These are phyloP conservation scores for Saccharomyces hybrid DNA, from an alignment of 1,139 yeast species.

Conservation along the genomic window DNA sequence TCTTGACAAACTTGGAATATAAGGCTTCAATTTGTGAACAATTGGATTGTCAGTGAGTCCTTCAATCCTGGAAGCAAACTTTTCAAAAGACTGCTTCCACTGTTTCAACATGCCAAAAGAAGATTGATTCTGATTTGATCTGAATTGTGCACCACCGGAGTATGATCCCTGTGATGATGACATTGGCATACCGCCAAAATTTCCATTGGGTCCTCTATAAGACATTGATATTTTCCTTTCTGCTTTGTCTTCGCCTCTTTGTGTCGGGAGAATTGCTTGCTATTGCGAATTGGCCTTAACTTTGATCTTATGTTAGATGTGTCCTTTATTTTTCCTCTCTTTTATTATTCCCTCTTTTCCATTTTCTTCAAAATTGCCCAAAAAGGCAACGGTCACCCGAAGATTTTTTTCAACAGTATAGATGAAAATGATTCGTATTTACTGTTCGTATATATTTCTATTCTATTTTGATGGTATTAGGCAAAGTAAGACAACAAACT, in stretches of 20 bases:
- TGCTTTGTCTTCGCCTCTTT: background rate
- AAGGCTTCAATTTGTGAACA: conserved; percentile 46
- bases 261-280: background rate
- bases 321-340: background rate
- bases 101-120: background rate
- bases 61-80: conserved; percentile 31
- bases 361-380: background rate
- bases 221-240: conserved; percentile 5
- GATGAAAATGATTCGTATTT: background rate
- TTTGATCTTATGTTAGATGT: background rate
- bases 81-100: conserved; percentile 21
- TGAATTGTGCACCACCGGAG: background rate
- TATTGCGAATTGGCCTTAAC: background rate
- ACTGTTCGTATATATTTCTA: background rate
- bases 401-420: background rate
- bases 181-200: conserved; percentile 1
- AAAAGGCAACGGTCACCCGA: background rate
- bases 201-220: conserved; percentile 7
- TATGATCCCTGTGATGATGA: background rate
- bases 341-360: background rate
- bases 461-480: conserved; percentile 2
- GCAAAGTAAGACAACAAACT: conserved; percentile 37
- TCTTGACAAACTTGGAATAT: conserved; percentile 80
- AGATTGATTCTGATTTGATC: conserved; percentile 1
- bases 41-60: conserved; percentile 35